Evolutionary conservation across 169 alveolate species (phyloP), one percentile per base, ranked within the genome.

Genomic region (Plasmodium cynomolgi): DNA sequence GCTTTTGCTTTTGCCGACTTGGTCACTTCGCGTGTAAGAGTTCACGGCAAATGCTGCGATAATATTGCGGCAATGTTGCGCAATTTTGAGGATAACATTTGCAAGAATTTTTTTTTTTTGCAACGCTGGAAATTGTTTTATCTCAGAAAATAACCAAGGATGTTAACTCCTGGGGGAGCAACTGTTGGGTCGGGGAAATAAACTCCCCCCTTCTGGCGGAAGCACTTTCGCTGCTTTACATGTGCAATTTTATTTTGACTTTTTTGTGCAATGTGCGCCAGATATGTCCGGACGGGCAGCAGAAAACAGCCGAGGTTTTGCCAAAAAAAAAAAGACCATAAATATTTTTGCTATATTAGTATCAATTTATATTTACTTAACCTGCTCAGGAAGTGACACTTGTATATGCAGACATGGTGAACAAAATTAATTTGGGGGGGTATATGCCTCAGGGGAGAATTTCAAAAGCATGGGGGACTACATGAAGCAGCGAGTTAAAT

Each of bases 341-440:
- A 13, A 41, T 44, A 39, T 47, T 34, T 47, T 62, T 5, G 26
- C 72, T 6, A 56, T 62, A n/a, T n/a, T 37, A 34, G 44, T 41
- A 37, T n/a, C 68, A 34, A 83, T 68, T 62, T 68, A 83, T 62
- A 31, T 83, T 26, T 58, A 82, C 41, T 1, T 83, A 62, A 62
- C 77, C 77, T 62, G 17, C 37, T 13, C 13, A 4, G 37, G 37
- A 62, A 15, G 17, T 20, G 34, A 62, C 77, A 62, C 77, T 62
- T 62, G 37, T 62, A 26, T 62, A 26, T 62, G 26, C 37, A 62
- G 34, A 62, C 34, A 62, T 23, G 34, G 77, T 26, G 29, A 62
- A 62, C 37, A 62, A 9, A 62, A 62, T 9, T 62, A 62, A 62
- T 26, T 23, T 23, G 13, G 34, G 77, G 77, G 5, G 5, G 17